Conservation (phyloP, 768 basidiomycete species). For the Gloeostereum incarnatum region DNA sequence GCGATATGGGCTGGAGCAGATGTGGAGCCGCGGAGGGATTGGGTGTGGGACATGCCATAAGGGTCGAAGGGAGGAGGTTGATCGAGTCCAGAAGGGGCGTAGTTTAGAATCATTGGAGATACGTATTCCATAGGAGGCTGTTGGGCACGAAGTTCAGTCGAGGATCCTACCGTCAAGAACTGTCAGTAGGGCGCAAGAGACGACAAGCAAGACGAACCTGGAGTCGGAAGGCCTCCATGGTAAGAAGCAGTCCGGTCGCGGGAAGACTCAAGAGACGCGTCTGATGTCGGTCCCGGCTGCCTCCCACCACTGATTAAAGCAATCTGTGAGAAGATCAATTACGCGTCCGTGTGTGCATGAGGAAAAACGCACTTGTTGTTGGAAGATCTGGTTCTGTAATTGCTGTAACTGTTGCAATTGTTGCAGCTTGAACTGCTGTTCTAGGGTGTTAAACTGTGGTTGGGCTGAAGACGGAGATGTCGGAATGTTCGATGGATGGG, state of each 20-base stretch:
- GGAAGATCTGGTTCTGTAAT: slow-evolving; percentile 78
- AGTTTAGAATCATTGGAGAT: slow-evolving; percentile 51
- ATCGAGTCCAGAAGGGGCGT: slow-evolving; percentile 12
- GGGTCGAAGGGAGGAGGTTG: background rate
- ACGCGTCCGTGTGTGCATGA: background rate
- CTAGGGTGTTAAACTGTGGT: no score
- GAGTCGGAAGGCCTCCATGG: slow-evolving; percentile 50
- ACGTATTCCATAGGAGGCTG: slow-evolving; percentile 46
- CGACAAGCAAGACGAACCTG: slow-evolving; percentile 32
- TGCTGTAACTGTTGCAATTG: slow-evolving; percentile 74
- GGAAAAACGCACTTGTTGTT: slow-evolving; percentile 63
- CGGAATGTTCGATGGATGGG: no score
- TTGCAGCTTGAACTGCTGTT: slow-evolving; percentile 62
- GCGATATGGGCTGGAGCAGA: slow-evolving; percentile 73
- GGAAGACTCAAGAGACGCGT: slow-evolving; percentile 23
- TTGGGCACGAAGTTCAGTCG: slow-evolving; percentile 57
- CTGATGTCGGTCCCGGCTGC: slow-evolving; percentile 21
- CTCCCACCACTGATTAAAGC: slow-evolving; percentile 50
- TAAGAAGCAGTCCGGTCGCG: slow-evolving; percentile 16
- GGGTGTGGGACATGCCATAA: slow-evolving; percentile 17
- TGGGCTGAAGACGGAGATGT: slow-evolving; percentile 13
- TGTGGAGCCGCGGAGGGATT: slow-evolving; percentile 33
- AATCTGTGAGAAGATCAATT: slow-evolving; percentile 30
- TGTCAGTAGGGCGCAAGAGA: background rate
- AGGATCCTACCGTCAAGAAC: slow-evolving; percentile 32